A percentile compares a stretch with the other conserved stretches of the same genome.
phyloP scores from a whole-genome alignment of 352 stramenopile species.

The Phytophthora sp. region DNA sequence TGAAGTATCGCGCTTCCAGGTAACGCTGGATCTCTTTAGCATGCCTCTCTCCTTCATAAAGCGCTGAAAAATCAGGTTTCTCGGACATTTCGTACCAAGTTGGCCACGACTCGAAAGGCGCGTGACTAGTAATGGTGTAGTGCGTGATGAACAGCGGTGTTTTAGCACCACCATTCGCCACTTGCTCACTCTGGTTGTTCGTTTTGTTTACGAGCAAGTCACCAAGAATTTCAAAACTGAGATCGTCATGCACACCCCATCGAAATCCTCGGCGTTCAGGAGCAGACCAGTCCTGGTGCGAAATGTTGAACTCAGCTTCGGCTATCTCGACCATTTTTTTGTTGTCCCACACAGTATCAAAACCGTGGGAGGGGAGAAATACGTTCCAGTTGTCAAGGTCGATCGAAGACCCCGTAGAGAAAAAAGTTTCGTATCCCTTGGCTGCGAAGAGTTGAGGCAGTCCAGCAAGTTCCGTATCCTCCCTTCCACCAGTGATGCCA shows the following conservation, averaged over 20 bases:
- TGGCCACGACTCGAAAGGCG: slow-evolving; percentile 32
- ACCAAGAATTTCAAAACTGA: slow-evolving; percentile 49
- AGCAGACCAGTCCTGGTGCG: slow-evolving; percentile 33
- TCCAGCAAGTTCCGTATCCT: neutral
- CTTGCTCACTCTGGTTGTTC: slow-evolving; percentile 25
- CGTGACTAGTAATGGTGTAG: slow-evolving; percentile 67
- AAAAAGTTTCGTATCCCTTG: slow-evolving; percentile 1
- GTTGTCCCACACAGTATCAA: slow-evolving; percentile 45
- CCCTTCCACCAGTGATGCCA: neutral
- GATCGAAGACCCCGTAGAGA: slow-evolving; percentile 47
- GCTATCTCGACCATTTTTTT: slow-evolving; percentile 43
- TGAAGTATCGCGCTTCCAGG: slow-evolving; percentile 61
- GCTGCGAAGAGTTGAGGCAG: neutral
- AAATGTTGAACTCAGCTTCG: slow-evolving; percentile 40
- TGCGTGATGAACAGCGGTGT: slow-evolving; percentile 59
- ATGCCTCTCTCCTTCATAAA: slow-evolving; percentile 48
- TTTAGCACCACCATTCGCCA: slow-evolving; percentile 23
- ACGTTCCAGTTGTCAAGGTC: slow-evolving; percentile 52
- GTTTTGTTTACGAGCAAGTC: slow-evolving; percentile 57
- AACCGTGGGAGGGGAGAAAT: slow-evolving; percentile 60
- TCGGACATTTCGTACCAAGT: slow-evolving; percentile 46
- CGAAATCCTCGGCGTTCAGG: slow-evolving; percentile 9
- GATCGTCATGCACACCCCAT: slow-evolving; percentile 62
- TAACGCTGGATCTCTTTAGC: slow-evolving; percentile 45
- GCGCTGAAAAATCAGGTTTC: slow-evolving; percentile 57